These are phyloP conservation scores for Cryptococcus sp. DNA, from an alignment of 1,284 basidiomycete species.

Conservation along the genomic window DNA sequence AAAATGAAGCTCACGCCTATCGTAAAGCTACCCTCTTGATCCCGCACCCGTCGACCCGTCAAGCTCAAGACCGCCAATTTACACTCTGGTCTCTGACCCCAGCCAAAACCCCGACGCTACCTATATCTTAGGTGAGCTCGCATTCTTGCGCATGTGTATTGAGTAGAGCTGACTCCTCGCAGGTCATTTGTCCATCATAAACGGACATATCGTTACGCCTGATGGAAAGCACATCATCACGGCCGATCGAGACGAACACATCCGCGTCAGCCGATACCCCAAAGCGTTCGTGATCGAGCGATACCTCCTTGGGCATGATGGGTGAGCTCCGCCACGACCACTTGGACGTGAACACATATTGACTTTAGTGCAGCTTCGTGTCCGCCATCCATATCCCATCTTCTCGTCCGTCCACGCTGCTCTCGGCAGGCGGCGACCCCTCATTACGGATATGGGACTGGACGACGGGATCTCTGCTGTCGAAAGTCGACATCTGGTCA, in stretches of 20 bases:
- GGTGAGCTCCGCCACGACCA: slow-evolving; percentile 58
- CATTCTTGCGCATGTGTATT: not conserved
- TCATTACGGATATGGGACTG: slow-evolving; percentile 78
- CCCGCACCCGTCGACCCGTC: slow-evolving; percentile 58
- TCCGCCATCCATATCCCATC: slow-evolving; percentile 72
- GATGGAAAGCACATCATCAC: slow-evolving; percentile 77
- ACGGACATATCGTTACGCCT: slow-evolving; percentile 65
- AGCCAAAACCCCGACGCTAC: slow-evolving; percentile 63
- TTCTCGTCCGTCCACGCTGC: slow-evolving; percentile 59
- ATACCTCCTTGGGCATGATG: slow-evolving; percentile 79
- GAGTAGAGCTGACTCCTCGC: slow-evolving; percentile 10
- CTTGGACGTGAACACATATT: slow-evolving; percentile 4
- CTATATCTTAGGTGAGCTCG: slow-evolving; percentile 63
- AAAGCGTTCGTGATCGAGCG: slow-evolving; percentile 77
- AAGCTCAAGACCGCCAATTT: slow-evolving; percentile 38
- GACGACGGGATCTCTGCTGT: slow-evolving; percentile 62
- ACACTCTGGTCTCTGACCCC: slow-evolving; percentile 70
- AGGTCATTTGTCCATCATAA: slow-evolving; percentile 80
- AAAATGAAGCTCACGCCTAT: slow-evolving; percentile 3
- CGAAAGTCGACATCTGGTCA: slow-evolving; percentile 62
- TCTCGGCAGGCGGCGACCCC: slow-evolving; percentile 86
- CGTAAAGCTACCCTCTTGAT: slow-evolving; percentile 55
- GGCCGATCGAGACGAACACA: slow-evolving; percentile 88
- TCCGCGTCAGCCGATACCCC: slow-evolving; percentile 86
- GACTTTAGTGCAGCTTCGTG: slow-evolving; percentile 64